Evolutionary conservation across 1,139 yeast species (phyloP).

Genomic region (Taphrina pruni): DNA sequence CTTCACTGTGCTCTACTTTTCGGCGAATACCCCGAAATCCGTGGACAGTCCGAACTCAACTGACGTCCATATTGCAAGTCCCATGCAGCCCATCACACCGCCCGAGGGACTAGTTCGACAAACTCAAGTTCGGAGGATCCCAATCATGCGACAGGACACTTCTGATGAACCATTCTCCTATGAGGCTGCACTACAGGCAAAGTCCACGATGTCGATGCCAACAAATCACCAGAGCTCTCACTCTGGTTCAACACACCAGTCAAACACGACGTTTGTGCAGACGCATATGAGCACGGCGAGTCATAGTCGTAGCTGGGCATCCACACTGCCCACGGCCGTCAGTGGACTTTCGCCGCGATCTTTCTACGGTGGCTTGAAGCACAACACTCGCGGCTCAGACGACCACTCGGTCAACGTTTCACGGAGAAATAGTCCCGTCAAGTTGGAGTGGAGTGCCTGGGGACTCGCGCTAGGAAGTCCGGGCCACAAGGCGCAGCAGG

Average conservation of each 20-base stretch:
- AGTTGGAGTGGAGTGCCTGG: constrained; percentile 16
- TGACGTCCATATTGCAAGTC: constrained; percentile 3
- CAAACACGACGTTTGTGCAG: constrained; percentile 2
- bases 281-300: neutral
- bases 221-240: constrained; percentile 6
- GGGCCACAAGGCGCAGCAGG: neutral
- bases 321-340: constrained; percentile 20
- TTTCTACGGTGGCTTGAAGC: neutral
- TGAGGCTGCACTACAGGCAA: constrained; percentile 21
- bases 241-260: neutral
- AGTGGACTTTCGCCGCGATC: constrained; percentile 13
- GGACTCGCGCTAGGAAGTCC: constrained; percentile 19
- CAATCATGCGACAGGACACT: constrained; percentile 14
- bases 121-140: constrained; percentile 1
- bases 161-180: constrained; percentile 24
- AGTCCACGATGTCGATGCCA: neutral
- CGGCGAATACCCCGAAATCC: neutral
- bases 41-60: neutral
- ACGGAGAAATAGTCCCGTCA: constrained; percentile 3
- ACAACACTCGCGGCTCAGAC: neutral
- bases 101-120: neutral
- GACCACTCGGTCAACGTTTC: neutral
- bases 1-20: constrained; percentile 8
- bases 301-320: constrained; percentile 29
- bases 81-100: constrained; percentile 14